Percentiles rank a stretch among this genome's conserved stretches.
These are phyloP conservation scores for Emericellopsis atlantica DNA, from an alignment of 2,329 filamentous ascomycete species.

Conservation along the genomic window DNA sequence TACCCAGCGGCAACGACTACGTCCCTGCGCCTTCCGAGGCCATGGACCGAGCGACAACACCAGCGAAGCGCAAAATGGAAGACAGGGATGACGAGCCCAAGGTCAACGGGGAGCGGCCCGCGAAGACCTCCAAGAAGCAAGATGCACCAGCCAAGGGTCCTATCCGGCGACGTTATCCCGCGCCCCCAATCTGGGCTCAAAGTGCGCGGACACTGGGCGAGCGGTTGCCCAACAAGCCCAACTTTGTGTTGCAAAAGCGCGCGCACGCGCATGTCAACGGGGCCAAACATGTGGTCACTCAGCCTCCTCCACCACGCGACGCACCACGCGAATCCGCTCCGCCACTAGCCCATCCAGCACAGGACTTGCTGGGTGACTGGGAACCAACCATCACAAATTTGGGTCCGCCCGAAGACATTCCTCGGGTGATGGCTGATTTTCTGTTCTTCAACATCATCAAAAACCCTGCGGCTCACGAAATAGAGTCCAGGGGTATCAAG, in stretches of 20 bases:
- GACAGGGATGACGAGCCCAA: conserved; percentile 34
- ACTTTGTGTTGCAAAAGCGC: conserved; percentile 31
- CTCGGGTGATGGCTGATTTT: conserved; percentile 69
- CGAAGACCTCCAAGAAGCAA: conserved; percentile 16
- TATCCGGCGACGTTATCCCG: conserved; percentile 22
- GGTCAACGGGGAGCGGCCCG: conserved; percentile 27
- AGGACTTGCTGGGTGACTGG: conserved; percentile 40
- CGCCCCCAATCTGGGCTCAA: conserved; percentile 36
- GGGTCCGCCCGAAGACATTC: conserved; percentile 61
- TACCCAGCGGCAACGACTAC: conserved; percentile 27
- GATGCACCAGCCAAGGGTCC: conserved; percentile 17
- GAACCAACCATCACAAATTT: conserved; percentile 57
- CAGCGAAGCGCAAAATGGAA: conserved; percentile 26
- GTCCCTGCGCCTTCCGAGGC: conserved; percentile 11
- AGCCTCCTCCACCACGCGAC: conserved; percentile 7
- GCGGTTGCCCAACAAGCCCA: conserved; percentile 25
- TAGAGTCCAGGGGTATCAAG: conserved; percentile 51
- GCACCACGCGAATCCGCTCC: conserved; percentile 15
- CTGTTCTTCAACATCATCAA: conserved; percentile 60
- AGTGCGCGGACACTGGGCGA: conserved; percentile 20
- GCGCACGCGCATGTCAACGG: conserved; percentile 11
- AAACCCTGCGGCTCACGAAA: conserved; percentile 52
- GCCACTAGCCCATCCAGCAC: background rate
- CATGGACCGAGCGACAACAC: conserved; percentile 18
- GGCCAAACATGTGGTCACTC: conserved; percentile 29